Evolutionary conservation across 768 basidiomycete genomes (phyloP).

Genomic region (Kondoa subrosea): DNA sequence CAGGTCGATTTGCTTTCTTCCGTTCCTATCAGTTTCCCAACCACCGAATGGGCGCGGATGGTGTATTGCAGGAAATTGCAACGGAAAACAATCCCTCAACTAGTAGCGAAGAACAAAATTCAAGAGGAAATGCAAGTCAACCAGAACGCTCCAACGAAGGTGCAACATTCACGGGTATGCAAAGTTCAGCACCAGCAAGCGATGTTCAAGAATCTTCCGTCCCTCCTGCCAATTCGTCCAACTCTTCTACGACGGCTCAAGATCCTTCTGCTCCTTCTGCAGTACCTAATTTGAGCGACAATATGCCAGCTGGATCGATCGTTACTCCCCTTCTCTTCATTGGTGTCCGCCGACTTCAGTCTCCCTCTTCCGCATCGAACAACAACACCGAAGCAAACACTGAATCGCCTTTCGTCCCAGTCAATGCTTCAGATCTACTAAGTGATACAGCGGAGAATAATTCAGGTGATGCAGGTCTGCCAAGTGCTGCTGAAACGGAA

Average conservation of each 20-base stretch:
- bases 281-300: not conserved
- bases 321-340: constrained; percentile 15
- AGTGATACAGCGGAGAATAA: too few species aligned
- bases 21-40: constrained; percentile 16
- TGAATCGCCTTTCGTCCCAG: not conserved
- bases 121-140: too few species aligned
- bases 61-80: not conserved
- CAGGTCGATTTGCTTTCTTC: constrained; percentile 15
- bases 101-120: too few species aligned
- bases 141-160: too few species aligned
- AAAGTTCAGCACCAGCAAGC: too few species aligned
- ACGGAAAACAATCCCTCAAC: too few species aligned
- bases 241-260: not conserved
- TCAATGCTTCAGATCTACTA: not conserved
- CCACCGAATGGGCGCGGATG: not conserved
- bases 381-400: too few species aligned
- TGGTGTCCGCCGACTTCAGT: constrained; percentile 8
- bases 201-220: not conserved
- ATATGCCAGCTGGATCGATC: not conserved
- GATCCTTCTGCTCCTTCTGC: not conserved
- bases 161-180: too few species aligned
- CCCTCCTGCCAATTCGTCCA: not conserved
- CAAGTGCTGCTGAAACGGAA: not conserved
- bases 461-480: too few species aligned
- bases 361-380: too few species aligned